These are phyloP conservation scores for Verticillium nubilum DNA, from an alignment of 2,329 filamentous ascomycete genomes.

Conservation along the genomic window DNA sequence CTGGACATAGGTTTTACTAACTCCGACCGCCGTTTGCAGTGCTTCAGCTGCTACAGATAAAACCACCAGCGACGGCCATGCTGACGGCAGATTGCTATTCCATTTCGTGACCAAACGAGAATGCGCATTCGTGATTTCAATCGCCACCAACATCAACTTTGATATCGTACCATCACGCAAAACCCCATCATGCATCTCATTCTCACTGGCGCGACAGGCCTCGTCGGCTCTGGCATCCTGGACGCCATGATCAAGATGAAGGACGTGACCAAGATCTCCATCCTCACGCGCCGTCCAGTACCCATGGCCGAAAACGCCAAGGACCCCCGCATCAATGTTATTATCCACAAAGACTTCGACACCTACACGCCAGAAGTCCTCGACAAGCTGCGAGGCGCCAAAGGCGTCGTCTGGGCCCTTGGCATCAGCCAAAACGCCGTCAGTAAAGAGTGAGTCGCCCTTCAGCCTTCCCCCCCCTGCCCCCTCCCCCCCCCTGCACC, in stretches of 20 bases:
- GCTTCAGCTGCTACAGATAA: background rate
- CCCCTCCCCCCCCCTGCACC: background rate
- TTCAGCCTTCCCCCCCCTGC: background rate
- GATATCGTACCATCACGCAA: too few relatives aligned
- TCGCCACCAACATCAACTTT: background rate
- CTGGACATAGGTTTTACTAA: background rate
- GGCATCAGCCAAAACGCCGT: slow-evolving; percentile 60
- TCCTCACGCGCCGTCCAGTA: slow-evolving; percentile 62
- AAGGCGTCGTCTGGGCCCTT: slow-evolving; percentile 69
- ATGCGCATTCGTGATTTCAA: background rate
- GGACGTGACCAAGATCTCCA: slow-evolving; percentile 58
- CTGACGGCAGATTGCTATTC: background rate
- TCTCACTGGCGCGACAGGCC: slow-evolving; percentile 62
- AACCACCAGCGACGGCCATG: background rate
- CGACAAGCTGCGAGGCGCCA: slow-evolving; percentile 54
- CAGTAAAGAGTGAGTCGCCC: slow-evolving; percentile 43
- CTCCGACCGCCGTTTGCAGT: background rate
- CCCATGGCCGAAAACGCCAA: slow-evolving; percentile 51
- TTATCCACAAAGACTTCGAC: slow-evolving; percentile 63
- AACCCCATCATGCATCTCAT: slow-evolving; percentile 59
- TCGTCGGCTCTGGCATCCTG: slow-evolving; percentile 56
- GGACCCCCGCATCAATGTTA: slow-evolving; percentile 58
- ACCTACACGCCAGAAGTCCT: slow-evolving; percentile 54
- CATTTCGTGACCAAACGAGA: too few relatives aligned
- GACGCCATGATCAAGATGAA: slow-evolving; percentile 54